Percentiles rank a stretch among this genome's conserved stretches.
These are phyloP conservation scores for Uronychia setigera DNA, from an alignment of 73 alveolate genomes.

Conservation along the genomic window DNA sequence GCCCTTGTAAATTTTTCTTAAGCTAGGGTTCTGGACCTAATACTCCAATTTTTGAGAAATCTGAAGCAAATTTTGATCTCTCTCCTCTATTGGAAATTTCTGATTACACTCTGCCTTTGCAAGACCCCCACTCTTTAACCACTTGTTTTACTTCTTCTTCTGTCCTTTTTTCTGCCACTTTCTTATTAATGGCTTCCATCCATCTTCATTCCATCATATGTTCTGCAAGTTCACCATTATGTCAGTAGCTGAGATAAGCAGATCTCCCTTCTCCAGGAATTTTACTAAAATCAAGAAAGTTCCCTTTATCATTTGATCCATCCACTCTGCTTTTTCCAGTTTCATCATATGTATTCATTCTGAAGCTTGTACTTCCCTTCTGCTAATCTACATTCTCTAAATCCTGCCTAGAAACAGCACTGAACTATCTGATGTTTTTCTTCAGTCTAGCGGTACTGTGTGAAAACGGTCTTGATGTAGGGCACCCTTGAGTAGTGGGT, in stretches of 20 bases:
- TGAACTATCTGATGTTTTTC: background rate
- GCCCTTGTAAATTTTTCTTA: background rate
- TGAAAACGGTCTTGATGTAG: background rate
- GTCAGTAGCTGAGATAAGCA: background rate
- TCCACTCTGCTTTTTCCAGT: background rate
- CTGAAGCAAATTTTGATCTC: background rate
- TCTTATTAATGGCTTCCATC: background rate
- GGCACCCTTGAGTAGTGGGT: background rate
- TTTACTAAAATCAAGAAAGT: no score
- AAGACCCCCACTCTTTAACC: background rate
- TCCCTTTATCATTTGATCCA: no score
- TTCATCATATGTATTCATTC: background rate
- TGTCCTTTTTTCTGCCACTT: background rate
- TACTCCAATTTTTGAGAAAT: background rate
- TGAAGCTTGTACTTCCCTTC: background rate
- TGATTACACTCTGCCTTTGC: background rate
- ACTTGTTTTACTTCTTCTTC: background rate
- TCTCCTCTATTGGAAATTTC: background rate
- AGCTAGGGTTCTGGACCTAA: background rate
- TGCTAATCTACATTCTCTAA: background rate
- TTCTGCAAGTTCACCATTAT: background rate
- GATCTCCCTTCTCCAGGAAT: no score
- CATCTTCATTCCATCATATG: background rate
- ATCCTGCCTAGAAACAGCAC: background rate
- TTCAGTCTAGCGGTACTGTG: background rate